phyloP scores from a whole-genome alignment of 768 basidiomycete genomes.

The Rubroboletus pulcherrimus region DNA sequence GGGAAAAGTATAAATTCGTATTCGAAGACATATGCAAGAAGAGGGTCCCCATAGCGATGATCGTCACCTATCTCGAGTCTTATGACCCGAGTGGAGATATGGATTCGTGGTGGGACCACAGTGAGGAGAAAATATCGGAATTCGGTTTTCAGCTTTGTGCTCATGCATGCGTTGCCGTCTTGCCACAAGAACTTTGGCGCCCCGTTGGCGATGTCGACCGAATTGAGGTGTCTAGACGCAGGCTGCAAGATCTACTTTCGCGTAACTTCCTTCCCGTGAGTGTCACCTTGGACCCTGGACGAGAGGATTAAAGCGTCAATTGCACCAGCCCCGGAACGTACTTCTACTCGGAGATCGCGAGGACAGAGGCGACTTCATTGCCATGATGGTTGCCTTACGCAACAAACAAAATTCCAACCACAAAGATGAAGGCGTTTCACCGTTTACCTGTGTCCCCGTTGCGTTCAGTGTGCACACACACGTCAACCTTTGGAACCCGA shows the following conservation, averaged over 20 bases:
- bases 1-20: conserved; percentile 22
- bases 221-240: conserved; percentile 7
- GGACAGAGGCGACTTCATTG: conserved; percentile 14
- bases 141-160: conserved; percentile 32
- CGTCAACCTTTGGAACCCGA: conserved; percentile 18
- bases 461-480: conserved; percentile 6
- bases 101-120: conserved; percentile 36
- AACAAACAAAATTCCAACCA: not conserved
- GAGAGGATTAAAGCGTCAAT: not conserved
- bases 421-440: not conserved
- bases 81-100: conserved; percentile 24
- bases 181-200: not conserved
- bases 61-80: conserved; percentile 29
- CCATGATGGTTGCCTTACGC: not conserved
- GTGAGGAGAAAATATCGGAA: conserved; percentile 21
- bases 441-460: conserved; percentile 4
- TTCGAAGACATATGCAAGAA: conserved; percentile 24
- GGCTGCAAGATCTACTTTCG: conserved; percentile 10
- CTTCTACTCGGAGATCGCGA: conserved; percentile 16
- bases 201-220: conserved; percentile 4
- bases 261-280: conserved; percentile 11
- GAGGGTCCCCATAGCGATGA: conserved; percentile 22
- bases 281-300: not conserved
- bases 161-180: conserved; percentile 36
- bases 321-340: conserved; percentile 17